Conservation (phyloP, 768 basidiomycete species). For the Cystobasidium ongulense region DNA sequence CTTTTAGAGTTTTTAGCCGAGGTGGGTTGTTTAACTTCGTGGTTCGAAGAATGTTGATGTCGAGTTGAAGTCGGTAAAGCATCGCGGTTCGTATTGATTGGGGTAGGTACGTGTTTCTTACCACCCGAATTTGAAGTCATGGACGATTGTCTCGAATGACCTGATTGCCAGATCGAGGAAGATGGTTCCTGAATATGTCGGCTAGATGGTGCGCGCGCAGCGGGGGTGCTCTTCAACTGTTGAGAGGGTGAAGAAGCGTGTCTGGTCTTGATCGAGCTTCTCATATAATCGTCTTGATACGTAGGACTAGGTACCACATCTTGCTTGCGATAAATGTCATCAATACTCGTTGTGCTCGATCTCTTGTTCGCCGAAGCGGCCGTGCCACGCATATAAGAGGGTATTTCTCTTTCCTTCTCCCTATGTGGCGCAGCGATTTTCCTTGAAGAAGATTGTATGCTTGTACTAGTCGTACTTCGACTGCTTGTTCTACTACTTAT, state of each 20-base stretch:
- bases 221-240: neutral
- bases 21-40: neutral
- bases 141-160: conserved; percentile 7
- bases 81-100: conserved; percentile 3
- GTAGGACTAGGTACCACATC: neutral
- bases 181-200: neutral
- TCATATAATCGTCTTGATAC: neutral
- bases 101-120: neutral
- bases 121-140: conserved; percentile 1
- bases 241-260: neutral
- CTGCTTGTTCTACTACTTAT: neutral
- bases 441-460: neutral
- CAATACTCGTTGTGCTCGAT: conserved; percentile 2
- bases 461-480: neutral
- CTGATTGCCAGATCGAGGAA: neutral
- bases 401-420: conserved; percentile 12
- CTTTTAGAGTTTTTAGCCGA: conserved; percentile 5
- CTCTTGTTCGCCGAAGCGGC: conserved; percentile 12
- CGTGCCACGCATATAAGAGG: conserved; percentile 23
- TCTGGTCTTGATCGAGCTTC: neutral
- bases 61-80: neutral
- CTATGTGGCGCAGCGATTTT: neutral
- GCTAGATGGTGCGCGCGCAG: neutral
- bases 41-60: neutral
- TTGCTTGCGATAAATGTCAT: neutral